A percentile compares a stretch with the other conserved stretches of the same genome.
phyloP scores from a whole-genome alignment of 1,139 yeast genomes.

The Pneumocystis canis region DNA sequence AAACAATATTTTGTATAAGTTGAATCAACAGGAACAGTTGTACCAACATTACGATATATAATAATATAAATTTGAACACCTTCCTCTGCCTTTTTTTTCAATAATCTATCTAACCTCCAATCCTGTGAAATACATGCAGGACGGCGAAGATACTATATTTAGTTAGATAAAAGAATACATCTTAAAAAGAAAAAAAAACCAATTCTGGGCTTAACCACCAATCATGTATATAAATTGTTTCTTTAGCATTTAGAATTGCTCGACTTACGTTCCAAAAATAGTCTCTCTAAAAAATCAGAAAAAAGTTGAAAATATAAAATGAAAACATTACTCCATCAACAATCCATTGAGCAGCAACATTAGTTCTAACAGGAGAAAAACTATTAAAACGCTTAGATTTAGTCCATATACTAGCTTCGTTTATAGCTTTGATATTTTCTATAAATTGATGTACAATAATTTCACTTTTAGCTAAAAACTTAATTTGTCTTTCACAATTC shows the following conservation, averaged over 20 bases:
- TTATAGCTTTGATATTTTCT: conserved; percentile 57
- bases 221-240: conserved; percentile 86
- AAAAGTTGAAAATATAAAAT: neutral
- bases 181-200: neutral
- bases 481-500: conserved; percentile 65
- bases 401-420: conserved; percentile 55
- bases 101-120: conserved; percentile 77
- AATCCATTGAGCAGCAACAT: conserved; percentile 89
- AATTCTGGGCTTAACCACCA: conserved; percentile 98
- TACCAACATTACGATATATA: conserved; percentile 88
- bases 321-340: conserved; percentile 51
- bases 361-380: conserved; percentile 78
- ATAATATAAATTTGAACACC: conserved; percentile 90
- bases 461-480: conserved; percentile 58
- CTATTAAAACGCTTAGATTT: conserved; percentile 63
- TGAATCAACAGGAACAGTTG: conserved; percentile 87
- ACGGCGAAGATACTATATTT: conserved; percentile 49
- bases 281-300: conserved; percentile 35
- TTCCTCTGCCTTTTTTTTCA: conserved; percentile 80
- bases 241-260: conserved; percentile 86
- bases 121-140: conserved; percentile 94
- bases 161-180: neutral
- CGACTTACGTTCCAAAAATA: conserved; percentile 92
- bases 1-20: conserved; percentile 87
- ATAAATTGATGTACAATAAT: conserved; percentile 66